Evolutionary conservation across 352 stramenopile genomes (phyloP).

Genomic region (Globisporangium perplexum): DNA sequence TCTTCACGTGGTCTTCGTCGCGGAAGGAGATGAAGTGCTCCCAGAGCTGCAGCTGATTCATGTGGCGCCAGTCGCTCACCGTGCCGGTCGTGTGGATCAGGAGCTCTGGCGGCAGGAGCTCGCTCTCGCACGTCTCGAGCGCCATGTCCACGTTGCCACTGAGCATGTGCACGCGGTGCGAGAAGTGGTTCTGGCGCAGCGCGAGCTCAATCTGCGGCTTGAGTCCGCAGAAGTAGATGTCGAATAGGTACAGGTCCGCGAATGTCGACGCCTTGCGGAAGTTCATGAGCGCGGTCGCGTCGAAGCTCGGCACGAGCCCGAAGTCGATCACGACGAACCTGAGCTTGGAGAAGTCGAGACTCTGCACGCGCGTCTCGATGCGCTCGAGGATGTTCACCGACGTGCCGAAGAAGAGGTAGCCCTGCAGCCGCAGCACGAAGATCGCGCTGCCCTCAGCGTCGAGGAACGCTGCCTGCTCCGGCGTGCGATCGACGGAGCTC

Average conservation of each 20-base stretch:
- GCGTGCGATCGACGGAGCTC: slow-evolving; percentile 62
- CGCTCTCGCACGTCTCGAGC: slow-evolving; percentile 65
- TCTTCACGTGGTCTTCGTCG: slow-evolving; percentile 22
- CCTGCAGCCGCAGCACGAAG: slow-evolving; percentile 70
- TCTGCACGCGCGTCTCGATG: slow-evolving; percentile 66
- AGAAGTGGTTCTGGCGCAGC: slow-evolving; percentile 41
- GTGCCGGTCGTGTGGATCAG: slow-evolving; percentile 21
- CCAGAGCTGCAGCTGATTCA: slow-evolving; percentile 65
- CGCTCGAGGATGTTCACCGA: slow-evolving; percentile 73
- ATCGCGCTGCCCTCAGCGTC: slow-evolving; percentile 49
- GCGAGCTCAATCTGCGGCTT: slow-evolving; percentile 42
- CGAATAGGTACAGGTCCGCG: slow-evolving; percentile 59
- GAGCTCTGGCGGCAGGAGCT: slow-evolving; percentile 43
- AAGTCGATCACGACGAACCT: slow-evolving; percentile 75
- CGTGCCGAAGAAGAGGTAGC: slow-evolving; percentile 80
- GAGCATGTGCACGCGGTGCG: slow-evolving; percentile 40
- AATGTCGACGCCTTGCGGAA: slow-evolving; percentile 62
- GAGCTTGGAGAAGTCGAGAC: slow-evolving; percentile 48
- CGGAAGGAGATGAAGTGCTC: slow-evolving; percentile 55
- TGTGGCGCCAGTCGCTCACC: slow-evolving; percentile 46
- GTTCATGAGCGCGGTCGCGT: slow-evolving; percentile 70
- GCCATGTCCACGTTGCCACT: slow-evolving; percentile 45
- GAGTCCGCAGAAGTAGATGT: slow-evolving; percentile 76
- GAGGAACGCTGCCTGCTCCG: slow-evolving; percentile 49
- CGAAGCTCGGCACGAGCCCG: slow-evolving; percentile 69